Conservation (phyloP, 768 basidiomycete species). For the Candolleomyces eurysporus region DNA sequence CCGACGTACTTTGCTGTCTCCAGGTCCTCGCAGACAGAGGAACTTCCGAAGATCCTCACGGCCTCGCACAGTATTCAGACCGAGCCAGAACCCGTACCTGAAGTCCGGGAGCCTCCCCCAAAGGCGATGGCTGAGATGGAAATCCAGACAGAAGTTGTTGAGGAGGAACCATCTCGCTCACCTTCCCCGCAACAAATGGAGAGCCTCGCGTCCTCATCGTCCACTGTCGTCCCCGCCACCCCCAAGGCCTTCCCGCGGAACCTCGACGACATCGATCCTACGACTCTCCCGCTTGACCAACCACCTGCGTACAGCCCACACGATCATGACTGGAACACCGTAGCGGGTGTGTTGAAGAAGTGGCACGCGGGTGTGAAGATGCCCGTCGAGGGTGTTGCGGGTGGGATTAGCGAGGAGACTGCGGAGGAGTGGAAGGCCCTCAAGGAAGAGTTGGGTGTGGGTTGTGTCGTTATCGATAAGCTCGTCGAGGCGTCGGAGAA, state of each 20-base stretch:
- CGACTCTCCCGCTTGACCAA: slow-evolving; percentile 38
- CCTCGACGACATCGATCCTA: slow-evolving; percentile 29
- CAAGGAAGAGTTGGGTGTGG: slow-evolving; percentile 77
- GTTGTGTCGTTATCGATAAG: slow-evolving; percentile 75
- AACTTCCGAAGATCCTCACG: slow-evolving; percentile 46
- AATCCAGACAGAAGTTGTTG: slow-evolving; percentile 59
- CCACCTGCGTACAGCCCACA: slow-evolving; percentile 73
- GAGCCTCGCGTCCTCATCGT: slow-evolving; percentile 69
- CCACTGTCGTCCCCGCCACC: slow-evolving; percentile 69
- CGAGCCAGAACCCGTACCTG: slow-evolving; percentile 32
- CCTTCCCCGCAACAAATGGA: slow-evolving; percentile 45
- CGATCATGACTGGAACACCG: slow-evolving; percentile 49
- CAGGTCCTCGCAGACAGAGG: slow-evolving; percentile 59
- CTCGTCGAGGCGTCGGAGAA: slow-evolving; percentile 44
- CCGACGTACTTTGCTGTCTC: slow-evolving; percentile 46
- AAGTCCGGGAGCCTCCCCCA: slow-evolving; percentile 26
- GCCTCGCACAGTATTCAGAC: slow-evolving; percentile 58
- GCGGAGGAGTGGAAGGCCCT: slow-evolving; percentile 77
- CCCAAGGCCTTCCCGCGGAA: slow-evolving; percentile 45
- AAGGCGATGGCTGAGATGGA: slow-evolving; percentile 47
- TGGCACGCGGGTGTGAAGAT: slow-evolving; percentile 66
- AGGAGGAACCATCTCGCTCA: slow-evolving; percentile 36
- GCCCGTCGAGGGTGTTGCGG: slow-evolving; percentile 36
- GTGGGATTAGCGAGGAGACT: slow-evolving; percentile 64
- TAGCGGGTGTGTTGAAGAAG: slow-evolving; percentile 59